phyloP scores from a whole-genome alignment of 139 green algal species.

The Chlamydomonas eustigma region DNA sequence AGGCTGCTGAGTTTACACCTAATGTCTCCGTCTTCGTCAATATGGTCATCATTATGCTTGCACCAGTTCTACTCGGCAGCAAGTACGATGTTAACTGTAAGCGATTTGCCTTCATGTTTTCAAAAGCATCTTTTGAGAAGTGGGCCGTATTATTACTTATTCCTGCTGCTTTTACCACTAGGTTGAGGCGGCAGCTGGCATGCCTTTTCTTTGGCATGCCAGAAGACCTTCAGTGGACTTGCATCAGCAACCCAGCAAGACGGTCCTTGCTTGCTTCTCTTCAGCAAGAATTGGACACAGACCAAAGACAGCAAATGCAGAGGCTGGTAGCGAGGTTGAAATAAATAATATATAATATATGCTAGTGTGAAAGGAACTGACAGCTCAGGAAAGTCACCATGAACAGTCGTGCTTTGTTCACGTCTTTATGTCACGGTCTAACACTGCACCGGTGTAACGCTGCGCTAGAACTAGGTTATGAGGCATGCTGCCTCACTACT shows the following conservation, averaged over 20 bases:
- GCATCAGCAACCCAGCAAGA: background rate
- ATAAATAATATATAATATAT: too few relatives aligned
- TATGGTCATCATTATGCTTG: too few relatives aligned
- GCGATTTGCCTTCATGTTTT: background rate
- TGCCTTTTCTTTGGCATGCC: conserved; percentile 5
- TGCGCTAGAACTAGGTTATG: too few relatives aligned
- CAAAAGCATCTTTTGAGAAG: background rate
- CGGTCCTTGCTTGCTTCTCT: background rate
- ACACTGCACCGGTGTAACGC: too few relatives aligned
- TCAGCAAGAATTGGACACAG: background rate
- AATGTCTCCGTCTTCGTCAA: background rate
- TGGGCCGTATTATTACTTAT: background rate
- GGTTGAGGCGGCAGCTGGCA: background rate
- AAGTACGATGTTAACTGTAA: too few relatives aligned
- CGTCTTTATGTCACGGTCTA: too few relatives aligned
- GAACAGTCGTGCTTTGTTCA: too few relatives aligned
- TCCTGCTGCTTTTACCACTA: background rate
- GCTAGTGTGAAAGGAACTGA: too few relatives aligned
- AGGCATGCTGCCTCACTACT: too few relatives aligned
- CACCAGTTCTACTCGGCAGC: too few relatives aligned
- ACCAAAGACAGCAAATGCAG: background rate
- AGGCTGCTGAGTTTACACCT: background rate
- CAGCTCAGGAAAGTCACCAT: too few relatives aligned
- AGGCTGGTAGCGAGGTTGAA: background rate
- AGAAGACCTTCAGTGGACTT: conserved; percentile 7